These are phyloP conservation scores for Scytalidium lignicola DNA, from an alignment of 2,329 filamentous ascomycete genomes.

Conservation along the genomic window DNA sequence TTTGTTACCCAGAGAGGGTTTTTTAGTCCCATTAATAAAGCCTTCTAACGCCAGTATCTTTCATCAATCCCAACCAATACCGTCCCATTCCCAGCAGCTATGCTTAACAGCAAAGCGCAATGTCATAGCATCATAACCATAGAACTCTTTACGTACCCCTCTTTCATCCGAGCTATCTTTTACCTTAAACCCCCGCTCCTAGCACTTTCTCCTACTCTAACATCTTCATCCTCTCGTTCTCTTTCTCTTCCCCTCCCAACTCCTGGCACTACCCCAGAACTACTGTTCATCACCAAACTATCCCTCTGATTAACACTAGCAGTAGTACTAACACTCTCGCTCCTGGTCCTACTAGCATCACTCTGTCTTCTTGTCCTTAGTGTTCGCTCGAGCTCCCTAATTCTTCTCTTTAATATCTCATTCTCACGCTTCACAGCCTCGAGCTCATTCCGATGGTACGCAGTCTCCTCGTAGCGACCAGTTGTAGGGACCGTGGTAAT, in stretches of 20 bases:
- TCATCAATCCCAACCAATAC: not conserved
- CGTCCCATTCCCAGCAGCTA: not conserved
- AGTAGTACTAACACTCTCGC: slow-evolving; percentile 49
- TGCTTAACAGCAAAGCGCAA: not conserved
- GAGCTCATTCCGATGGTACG: slow-evolving; percentile 53
- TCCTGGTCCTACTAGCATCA: slow-evolving; percentile 42
- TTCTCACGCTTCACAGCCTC: slow-evolving; percentile 60
- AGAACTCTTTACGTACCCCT: not conserved
- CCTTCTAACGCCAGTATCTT: not conserved
- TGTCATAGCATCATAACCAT: not conserved
- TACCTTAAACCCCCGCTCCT: slow-evolving; percentile 39
- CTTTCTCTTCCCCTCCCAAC: slow-evolving; percentile 31
- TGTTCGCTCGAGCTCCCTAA: slow-evolving; percentile 56
- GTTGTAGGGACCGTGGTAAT: slow-evolving; percentile 49
- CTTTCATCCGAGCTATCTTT: not conserved
- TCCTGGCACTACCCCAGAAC: slow-evolving; percentile 2
- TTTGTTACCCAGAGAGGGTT: not conserved
- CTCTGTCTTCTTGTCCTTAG: slow-evolving; percentile 30
- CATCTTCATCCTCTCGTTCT: slow-evolving; percentile 43
- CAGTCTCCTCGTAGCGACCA: slow-evolving; percentile 57
- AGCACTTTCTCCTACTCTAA: slow-evolving; percentile 58
- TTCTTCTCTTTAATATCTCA: slow-evolving; percentile 53
- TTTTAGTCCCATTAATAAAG: not conserved
- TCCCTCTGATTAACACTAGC: slow-evolving; percentile 37
- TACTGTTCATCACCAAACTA: slow-evolving; percentile 37